These are phyloP conservation scores for Tetracladium setigerum DNA, from an alignment of 495 filamentous ascomycete species.

Conservation along the genomic window DNA sequence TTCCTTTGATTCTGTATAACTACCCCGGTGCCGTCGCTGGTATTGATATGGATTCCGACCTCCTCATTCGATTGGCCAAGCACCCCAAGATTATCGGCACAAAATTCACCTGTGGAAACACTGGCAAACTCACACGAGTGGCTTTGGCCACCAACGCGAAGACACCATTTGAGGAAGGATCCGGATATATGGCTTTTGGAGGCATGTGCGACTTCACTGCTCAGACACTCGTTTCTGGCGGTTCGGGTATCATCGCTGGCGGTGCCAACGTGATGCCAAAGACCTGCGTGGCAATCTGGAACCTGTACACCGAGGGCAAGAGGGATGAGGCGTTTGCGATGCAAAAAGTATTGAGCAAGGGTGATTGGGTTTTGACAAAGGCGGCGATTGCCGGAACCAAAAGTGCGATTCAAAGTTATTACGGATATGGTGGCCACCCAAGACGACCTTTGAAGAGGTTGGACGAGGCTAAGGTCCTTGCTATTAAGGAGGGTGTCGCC, in stretches of 20 bases:
- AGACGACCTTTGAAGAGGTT: conserved; percentile 65
- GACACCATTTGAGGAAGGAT: conserved; percentile 54
- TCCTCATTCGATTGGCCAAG: conserved; percentile 70
- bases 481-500: conserved; percentile 62
- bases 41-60: conserved; percentile 86
- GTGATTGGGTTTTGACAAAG: conserved; percentile 85
- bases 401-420: conserved; percentile 73
- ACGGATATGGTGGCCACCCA: conserved; percentile 76
- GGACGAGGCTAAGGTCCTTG: conserved; percentile 48
- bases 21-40: conserved; percentile 88
- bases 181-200: conserved; percentile 78
- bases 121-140: conserved; percentile 80
- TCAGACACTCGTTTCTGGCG: conserved; percentile 73
- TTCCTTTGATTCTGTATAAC: conserved; percentile 84
- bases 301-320: conserved; percentile 64
- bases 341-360: conserved; percentile 63
- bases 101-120: conserved; percentile 89
- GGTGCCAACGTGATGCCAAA: conserved; percentile 84
- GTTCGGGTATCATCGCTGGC: conserved; percentile 78
- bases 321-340: conserved; percentile 65
- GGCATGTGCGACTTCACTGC: conserved; percentile 84
- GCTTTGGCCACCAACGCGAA: conserved; percentile 70
- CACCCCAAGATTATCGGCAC: conserved; percentile 83
- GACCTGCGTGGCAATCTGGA: conserved; percentile 74
- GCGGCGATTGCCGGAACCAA: conserved; percentile 82